A percentile compares a stretch with the other conserved stretches of the same genome.
These are phyloP conservation scores for Thraustotheca clavata DNA, from an alignment of 352 stramenopile genomes.

Conservation along the genomic window DNA sequence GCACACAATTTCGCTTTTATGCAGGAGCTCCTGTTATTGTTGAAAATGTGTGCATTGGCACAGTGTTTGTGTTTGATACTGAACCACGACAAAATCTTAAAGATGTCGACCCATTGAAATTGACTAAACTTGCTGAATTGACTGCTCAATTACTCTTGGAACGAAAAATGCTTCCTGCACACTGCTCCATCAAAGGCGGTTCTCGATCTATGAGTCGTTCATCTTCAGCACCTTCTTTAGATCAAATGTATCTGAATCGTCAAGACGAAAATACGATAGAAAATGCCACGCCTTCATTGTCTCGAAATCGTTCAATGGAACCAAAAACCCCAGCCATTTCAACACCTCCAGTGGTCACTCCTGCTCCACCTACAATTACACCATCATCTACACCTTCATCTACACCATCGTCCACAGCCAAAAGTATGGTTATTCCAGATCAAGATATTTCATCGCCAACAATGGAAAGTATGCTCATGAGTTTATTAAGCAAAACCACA, in stretches of 20 bases:
- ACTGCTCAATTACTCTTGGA: constrained; percentile 83
- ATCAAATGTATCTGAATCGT: background rate
- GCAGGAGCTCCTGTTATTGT: constrained; percentile 68
- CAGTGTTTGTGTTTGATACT: constrained; percentile 74
- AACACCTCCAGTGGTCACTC: too few species aligned
- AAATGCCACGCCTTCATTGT: background rate
- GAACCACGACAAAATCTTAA: constrained; percentile 59
- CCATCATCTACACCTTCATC: background rate
- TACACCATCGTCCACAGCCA: background rate
- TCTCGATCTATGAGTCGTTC: background rate
- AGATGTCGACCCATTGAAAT: constrained; percentile 69
- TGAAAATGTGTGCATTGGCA: constrained; percentile 62
- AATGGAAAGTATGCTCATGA: constrained; percentile 74
- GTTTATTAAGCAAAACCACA: constrained; percentile 68
- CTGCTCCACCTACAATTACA: background rate
- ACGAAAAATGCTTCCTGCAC: constrained; percentile 38
- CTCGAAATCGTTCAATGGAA: background rate
- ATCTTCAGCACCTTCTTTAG: background rate
- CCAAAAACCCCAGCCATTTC: too few species aligned
- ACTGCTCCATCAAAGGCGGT: constrained; percentile 4
- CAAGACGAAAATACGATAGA: background rate
- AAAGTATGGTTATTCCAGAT: too few species aligned
- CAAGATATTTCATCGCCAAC: background rate
- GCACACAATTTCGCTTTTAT: constrained; percentile 47
- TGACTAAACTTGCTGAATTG: constrained; percentile 79